Percentiles rank a stretch among this genome's conserved stretches.
These are phyloP conservation scores for Cocos nucifera DNA, from an alignment of 176 grass and related monocot species.

Conservation along the genomic window DNA sequence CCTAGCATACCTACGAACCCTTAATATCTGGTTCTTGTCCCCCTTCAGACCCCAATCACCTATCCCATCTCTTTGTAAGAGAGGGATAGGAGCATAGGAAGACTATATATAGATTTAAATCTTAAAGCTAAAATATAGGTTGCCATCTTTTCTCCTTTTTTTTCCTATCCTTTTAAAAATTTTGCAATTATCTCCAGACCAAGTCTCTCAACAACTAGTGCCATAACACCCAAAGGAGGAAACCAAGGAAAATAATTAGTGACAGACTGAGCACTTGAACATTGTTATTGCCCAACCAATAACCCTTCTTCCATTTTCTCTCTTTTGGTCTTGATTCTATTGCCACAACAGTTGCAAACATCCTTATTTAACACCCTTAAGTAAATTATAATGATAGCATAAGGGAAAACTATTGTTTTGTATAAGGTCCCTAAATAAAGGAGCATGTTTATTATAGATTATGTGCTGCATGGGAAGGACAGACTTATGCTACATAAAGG, in stretches of 20 bases:
- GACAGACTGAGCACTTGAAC: neutral
- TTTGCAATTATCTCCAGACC: constrained; percentile 1
- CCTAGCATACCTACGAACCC: neutral
- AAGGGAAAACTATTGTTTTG: too few relatives aligned
- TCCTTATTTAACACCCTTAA: too few relatives aligned
- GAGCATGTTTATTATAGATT: too few relatives aligned
- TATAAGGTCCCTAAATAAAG: too few relatives aligned
- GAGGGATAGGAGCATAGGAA: too few relatives aligned
- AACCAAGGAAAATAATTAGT: neutral
- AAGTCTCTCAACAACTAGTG: neutral
- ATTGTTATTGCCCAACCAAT: too few relatives aligned
- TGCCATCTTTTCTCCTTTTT: neutral
- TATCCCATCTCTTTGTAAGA: neutral
- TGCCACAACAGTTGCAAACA: neutral
- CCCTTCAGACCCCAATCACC: neutral
- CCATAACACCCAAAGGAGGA: neutral
- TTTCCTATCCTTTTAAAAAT: neutral
- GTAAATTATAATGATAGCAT: too few relatives aligned
- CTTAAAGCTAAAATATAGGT: too few relatives aligned
- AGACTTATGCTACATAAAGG: too few relatives aligned
- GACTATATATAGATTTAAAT: too few relatives aligned
- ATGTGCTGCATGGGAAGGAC: too few relatives aligned
- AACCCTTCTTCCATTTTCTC: neutral
- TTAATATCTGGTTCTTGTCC: constrained; percentile 10
- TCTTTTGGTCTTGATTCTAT: neutral